A percentile compares a stretch with the other conserved stretches of the same genome.
phyloP scores from a whole-genome alignment of 1,284 basidiomycete genomes.

The Golubevia pallescens region DNA sequence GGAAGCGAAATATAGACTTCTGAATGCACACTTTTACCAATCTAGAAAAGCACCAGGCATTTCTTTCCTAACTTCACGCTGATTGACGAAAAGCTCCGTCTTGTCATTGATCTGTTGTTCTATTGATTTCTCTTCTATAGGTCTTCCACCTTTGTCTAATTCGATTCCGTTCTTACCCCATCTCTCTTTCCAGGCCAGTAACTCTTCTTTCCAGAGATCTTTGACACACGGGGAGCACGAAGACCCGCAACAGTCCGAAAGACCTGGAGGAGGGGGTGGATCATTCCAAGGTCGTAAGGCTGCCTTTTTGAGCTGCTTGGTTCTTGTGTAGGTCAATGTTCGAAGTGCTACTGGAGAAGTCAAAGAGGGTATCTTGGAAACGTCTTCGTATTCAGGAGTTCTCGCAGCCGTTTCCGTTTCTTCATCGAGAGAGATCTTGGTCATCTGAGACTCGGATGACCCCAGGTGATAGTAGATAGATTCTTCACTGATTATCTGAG shows the following conservation, averaged over 20 bases:
- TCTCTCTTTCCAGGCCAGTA: slow-evolving; percentile 27
- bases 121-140: no score
- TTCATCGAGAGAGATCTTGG: no score
- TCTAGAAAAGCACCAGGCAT: no score
- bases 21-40: no score
- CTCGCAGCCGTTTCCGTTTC: neutral
- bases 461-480: no score
- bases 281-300: slow-evolving; percentile 24
- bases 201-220: slow-evolving; percentile 40
- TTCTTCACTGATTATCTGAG: no score
- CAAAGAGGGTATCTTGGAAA: slow-evolving; percentile 19
- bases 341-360: slow-evolving; percentile 13
- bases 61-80: no score
- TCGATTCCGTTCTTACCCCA: slow-evolving; percentile 19
- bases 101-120: no score
- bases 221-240: slow-evolving; percentile 43
- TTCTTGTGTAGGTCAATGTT: slow-evolving; percentile 30
- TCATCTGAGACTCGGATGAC: no score
- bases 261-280: slow-evolving; percentile 36
- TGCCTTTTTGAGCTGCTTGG: slow-evolving; percentile 38
- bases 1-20: no score
- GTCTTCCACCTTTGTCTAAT: no score
- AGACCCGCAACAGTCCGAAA: slow-evolving; percentile 41
- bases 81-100: no score
- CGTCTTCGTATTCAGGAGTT: slow-evolving; percentile 24